phyloP scores from a whole-genome alignment of 1,139 yeast species.

The Kodamaea plutei region DNA sequence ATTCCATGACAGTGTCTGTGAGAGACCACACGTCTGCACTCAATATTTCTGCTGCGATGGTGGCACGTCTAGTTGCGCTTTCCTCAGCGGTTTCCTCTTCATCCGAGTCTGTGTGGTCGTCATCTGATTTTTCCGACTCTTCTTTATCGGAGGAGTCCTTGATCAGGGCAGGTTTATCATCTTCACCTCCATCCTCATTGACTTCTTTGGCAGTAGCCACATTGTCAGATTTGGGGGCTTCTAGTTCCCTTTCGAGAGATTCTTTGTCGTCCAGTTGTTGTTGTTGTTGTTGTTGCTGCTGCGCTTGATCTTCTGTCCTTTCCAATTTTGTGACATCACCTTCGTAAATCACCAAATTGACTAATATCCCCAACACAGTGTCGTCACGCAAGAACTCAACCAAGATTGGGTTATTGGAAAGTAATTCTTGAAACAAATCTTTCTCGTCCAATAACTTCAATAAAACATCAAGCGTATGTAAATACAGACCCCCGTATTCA shows the following conservation, averaged over 20 bases:
- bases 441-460: constrained; percentile 78
- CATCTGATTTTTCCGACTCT: constrained; percentile 10
- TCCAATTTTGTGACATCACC: constrained; percentile 17
- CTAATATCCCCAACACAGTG: constrained; percentile 59
- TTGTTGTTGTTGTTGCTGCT: constrained; percentile 5
- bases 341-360: constrained; percentile 59
- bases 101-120: constrained; percentile 19
- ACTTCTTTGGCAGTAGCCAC: constrained; percentile 7
- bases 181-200: constrained; percentile 18
- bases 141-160: constrained; percentile 6
- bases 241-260: constrained; percentile 5
- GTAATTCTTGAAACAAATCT: constrained; percentile 78
- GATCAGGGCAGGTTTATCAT: constrained; percentile 25
- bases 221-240: constrained; percentile 3
- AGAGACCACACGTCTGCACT: constrained; percentile 94
- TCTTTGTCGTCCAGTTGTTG: constrained; percentile 4
- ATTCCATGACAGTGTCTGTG: constrained; percentile 86
- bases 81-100: constrained; percentile 45
- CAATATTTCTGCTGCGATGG: constrained; percentile 84
- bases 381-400: constrained; percentile 79
- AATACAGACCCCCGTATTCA: constrained; percentile 19
- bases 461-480: constrained; percentile 33
- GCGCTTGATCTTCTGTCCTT: constrained; percentile 7
- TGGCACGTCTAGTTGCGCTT: constrained; percentile 64
- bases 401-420: constrained; percentile 77